Base-by-base conservation (phyloP, 352 stramenopile genomes). In the Globisporangium radiosum region DNA sequence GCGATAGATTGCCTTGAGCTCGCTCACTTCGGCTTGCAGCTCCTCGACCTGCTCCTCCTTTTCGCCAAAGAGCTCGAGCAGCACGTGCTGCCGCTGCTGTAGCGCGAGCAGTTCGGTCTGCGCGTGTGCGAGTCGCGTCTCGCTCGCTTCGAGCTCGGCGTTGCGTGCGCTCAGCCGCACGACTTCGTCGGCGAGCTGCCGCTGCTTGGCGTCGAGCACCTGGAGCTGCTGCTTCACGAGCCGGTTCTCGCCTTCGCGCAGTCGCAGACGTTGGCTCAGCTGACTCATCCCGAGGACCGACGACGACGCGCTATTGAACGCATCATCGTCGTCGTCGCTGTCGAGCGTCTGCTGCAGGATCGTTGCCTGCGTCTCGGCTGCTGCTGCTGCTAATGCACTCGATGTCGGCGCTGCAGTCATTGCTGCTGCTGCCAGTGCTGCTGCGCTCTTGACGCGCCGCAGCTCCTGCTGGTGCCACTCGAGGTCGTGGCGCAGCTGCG, bases 1-100 rank as follows among this genome's bases (percentile, higher is more conserved):
- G 42, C 73, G 60, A 59, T 94, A 94, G 51, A 94, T 87, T 11
- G 75, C 73, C 56, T 92, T 91, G 42, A 91, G 80, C 52, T 92
- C 81, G 19, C 72, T 69, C 7, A 94, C 79, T 57, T 94, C 82
- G 2, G 76, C 61, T 59, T 92, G 81, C 8, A 94, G 55, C 53
- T 94, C 85, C 56, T 94, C 85, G 9, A 94, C 78, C 47, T 94
- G 81, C 60, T 94, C 85, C 58, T 94, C 85, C 59, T 91, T 94
- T 44, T 94, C 85, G 37, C 85, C 85, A 64, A 94, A 88, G 7
- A 94, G 71, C 56, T 94, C 85, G 7, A 94, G 66, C 37, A 94
- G 53, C 52, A 94, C 80, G 36, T 90, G 78, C 57, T 94, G 81
- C n/a, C 81, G 81, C 52, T 90, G 78, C 53, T 86, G 74, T 19